phyloP scores from a whole-genome alignment of 208 protist species.

The Porcisia hertigi region DNA sequence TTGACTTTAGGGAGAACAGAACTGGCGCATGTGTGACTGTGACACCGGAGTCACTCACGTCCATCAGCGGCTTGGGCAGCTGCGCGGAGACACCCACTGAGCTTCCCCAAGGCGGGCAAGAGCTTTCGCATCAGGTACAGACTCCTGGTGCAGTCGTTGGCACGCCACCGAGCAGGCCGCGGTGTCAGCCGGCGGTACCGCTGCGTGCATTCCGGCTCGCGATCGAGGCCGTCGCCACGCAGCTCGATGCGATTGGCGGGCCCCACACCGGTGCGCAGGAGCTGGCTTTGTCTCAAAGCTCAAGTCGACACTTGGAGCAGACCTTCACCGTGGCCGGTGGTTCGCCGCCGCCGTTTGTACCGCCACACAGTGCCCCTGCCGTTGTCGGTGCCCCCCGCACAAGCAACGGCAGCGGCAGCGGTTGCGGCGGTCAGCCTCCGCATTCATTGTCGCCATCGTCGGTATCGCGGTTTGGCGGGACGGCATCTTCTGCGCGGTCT shows the following conservation, averaged over 20 bases:
- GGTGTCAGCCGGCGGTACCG: slow-evolving; percentile 3
- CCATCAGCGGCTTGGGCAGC: not conserved
- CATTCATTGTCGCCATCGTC: not conserved
- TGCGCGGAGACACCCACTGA: not conserved
- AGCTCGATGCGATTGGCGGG: slow-evolving; percentile 8
- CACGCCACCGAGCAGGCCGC: not conserved
- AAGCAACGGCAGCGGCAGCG: not conserved
- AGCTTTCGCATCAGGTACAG: not conserved
- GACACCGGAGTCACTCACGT: not conserved
- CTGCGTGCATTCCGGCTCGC: slow-evolving; percentile 14
- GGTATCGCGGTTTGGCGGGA: not conserved
- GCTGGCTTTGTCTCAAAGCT: not conserved
- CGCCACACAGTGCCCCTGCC: not conserved
- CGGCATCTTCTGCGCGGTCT: not conserved
- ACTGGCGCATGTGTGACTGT: not conserved
- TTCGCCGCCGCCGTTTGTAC: slow-evolving; percentile 8
- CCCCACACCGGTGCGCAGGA: slow-evolving; percentile 11
- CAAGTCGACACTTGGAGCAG: too few relatives aligned
- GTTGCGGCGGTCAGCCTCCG: not conserved
- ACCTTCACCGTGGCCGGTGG: not conserved
- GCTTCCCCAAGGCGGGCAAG: not conserved
- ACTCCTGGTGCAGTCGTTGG: not conserved
- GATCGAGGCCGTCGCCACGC: slow-evolving; percentile 4
- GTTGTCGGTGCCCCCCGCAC: not conserved
- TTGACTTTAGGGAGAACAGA: not conserved